Conservation (phyloP, 2,329 filamentous ascomycete species). For the Alternaria atra region DNA sequence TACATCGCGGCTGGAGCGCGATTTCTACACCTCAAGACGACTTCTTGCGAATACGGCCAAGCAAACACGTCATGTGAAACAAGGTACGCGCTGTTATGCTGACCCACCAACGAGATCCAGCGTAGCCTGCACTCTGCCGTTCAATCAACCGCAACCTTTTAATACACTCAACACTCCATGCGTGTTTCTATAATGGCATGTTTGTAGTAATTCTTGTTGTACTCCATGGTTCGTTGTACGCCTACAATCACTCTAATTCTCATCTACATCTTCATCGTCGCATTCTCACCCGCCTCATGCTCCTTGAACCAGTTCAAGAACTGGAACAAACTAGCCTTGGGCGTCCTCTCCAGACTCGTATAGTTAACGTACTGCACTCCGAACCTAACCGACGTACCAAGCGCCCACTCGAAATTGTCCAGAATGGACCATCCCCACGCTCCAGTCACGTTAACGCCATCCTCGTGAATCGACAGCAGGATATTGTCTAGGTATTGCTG, state of each 20-base stretch:
- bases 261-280: constrained; percentile 35
- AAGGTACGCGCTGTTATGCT: constrained; percentile 26
- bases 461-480: constrained; percentile 47
- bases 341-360: constrained; percentile 51
- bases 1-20: constrained; percentile 1
- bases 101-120: background rate
- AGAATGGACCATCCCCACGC: constrained; percentile 55
- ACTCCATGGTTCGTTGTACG: background rate
- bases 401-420: constrained; percentile 55
- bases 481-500: constrained; percentile 56
- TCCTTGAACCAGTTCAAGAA: constrained; percentile 55
- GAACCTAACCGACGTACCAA: constrained; percentile 50
- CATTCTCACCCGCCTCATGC: constrained; percentile 38
- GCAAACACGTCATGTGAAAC: constrained; percentile 33
- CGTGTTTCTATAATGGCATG: background rate
- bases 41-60: background rate
- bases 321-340: constrained; percentile 56
- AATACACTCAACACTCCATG: background rate
- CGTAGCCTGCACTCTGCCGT: background rate
- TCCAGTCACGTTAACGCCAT: constrained; percentile 54
- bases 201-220: background rate
- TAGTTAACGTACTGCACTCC: constrained; percentile 57
- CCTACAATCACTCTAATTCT: background rate
- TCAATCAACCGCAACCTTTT: background rate
- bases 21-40: background rate